Evolutionary conservation across 495 filamentous ascomycete genomes (phyloP), one percentile per base, ranked within the genome.

Genomic region (Neurospora sp.): DNA sequence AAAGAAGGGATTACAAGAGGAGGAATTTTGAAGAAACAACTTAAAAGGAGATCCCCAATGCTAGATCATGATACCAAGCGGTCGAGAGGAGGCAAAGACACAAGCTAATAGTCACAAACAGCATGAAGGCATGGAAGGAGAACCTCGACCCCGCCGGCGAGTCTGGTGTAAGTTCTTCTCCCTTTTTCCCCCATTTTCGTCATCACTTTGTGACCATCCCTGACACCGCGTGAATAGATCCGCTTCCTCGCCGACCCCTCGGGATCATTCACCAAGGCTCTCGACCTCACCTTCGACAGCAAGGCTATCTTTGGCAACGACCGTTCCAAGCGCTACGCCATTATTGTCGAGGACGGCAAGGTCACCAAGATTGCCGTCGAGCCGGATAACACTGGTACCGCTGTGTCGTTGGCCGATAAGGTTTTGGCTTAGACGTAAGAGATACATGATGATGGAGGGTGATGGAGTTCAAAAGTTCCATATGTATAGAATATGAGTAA

Each of bases 231-330:
- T 35, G 9, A 27, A 27, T 39, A 86, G 84, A 82, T 98, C 80
- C 94, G 94, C 76, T 98, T 97, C 86, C 86, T 99, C 20, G 95
- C 92, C 72, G 96, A 99, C 82, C 93, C 96, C 16, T 83, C 88
- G n/a, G 91, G 86, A 69, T 83, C 88, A 72, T 96, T 97, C 85
- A 97, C 92, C 74, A 89, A 92, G 75, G 91, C 92, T 31, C 86
- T 98, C 10, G 94, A 96, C 74, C 86, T 98, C 44, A 85, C 85
- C 71, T 98, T 97, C 79, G 94, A 98, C 74, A 91, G 89, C 59
- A 84, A 87, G 20, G 84, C 92, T 40, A 91, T 98, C 82, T 98
- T 98, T 79, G 96, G 94, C 59, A 91, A 91, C 75, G 83, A 88
- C 72, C 89, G 96, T 72, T 91, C 90, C 83, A 98, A 96, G 92